These are phyloP conservation scores for Gentiana dahurica DNA, from an alignment of 257 asterid genomes.

Conservation along the genomic window DNA sequence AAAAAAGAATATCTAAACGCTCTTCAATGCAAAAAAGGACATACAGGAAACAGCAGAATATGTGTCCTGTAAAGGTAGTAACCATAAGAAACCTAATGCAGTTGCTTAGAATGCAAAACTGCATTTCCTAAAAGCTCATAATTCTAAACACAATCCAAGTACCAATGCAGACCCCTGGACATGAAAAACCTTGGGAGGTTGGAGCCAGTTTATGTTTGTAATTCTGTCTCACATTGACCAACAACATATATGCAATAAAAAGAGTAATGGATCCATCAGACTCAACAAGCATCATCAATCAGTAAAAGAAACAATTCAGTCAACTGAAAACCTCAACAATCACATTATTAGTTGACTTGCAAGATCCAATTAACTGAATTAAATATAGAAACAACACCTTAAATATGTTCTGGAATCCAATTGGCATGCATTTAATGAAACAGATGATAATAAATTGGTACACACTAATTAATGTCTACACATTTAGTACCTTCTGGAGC, in stretches of 20 bases:
- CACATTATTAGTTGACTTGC: background rate
- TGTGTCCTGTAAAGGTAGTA: no score
- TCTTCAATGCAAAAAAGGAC: no score
- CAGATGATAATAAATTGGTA: background rate
- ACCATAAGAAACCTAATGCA: no score
- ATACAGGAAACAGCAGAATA: no score
- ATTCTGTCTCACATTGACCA: background rate
- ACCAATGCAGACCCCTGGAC: background rate
- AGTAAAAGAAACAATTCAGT: background rate
- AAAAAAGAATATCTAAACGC: no score
- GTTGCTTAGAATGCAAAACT: no score
- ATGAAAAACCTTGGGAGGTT: background rate
- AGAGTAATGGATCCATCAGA: background rate
- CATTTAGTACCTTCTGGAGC: constrained; percentile 68
- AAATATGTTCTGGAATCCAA: background rate
- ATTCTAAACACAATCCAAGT: background rate
- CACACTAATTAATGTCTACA: background rate
- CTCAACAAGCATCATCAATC: background rate
- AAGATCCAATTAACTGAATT: background rate
- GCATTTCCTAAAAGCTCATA: no score
- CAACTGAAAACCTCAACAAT: constrained; percentile 3
- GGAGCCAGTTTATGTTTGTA: background rate
- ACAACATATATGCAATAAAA: background rate
- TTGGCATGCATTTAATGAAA: background rate
- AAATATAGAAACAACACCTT: background rate